Evolutionary conservation across 2,329 filamentous ascomycete species (phyloP), one percentile per base, ranked within the genome.

Genomic region (Cladosporium halotolerans): DNA sequence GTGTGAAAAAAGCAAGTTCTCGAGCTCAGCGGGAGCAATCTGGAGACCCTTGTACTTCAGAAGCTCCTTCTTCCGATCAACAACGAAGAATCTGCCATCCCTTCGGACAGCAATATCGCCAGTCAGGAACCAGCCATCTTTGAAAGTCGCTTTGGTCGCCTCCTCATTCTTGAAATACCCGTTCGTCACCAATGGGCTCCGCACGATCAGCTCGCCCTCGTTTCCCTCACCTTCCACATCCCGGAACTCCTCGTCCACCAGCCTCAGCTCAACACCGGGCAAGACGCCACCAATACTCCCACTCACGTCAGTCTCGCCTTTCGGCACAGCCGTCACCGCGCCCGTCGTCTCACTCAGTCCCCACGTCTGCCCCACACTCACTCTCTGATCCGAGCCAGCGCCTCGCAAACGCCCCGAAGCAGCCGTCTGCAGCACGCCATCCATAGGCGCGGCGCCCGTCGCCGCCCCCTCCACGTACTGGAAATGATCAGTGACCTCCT

Each of bases 61-160:
- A 44, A 83, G 65, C 68, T 83, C 80, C 60, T 70, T 70, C 55
- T 67, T 68, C 14, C 90, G 84, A 66, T 96, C 91, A 0, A 91
- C 95, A 66, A 95, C 91, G 73, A 84, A 95, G 63, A 95, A 89
- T 63, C 93, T 88, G n/a, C 86, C 87, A 53, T 86, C 77, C 43
- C 79, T 93, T 87, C 62, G 85, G 79, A 61, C 86, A 1, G 88
- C 88, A 31, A 96, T 83, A 64, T 96, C 91, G 2, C 91, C 91
- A 0, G 91, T 96, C 69, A 85, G 90, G 77, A 95, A 96, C 75
- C 84, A 96, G 1, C 89, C 89, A 58, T 95, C 88, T 0, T 74
- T 60, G 3, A 85, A 86, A 56, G 92, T 82, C 0, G 85, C 83
- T 2, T 74, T 76, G 3, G 88, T 89, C 3, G 84, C 81, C 57